A percentile compares a stretch with the other conserved stretches of the same genome.
These are phyloP conservation scores for Umbelopsis sp. DNA, from an alignment of 371 early-diverging fungal genomes.

Conservation along the genomic window DNA sequence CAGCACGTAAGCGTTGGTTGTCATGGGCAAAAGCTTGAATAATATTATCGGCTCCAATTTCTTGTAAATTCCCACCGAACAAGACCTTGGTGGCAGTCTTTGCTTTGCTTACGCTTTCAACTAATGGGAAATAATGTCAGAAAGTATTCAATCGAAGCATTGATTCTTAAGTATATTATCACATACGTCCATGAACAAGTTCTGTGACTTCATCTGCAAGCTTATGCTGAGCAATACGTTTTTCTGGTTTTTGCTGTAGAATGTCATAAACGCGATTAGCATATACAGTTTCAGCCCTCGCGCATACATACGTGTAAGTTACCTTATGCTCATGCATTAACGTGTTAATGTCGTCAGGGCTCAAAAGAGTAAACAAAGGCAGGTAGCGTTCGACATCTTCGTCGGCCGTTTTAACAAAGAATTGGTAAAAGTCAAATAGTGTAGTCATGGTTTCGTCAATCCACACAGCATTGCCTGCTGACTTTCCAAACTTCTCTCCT, in stretches of 20 bases:
- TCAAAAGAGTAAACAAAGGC: conserved; percentile 81
- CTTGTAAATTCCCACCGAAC: conserved; percentile 60
- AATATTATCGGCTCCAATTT: conserved; percentile 60
- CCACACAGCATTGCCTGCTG: conserved; percentile 96
- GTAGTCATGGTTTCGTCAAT: conserved; percentile 80
- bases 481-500: conserved; percentile 97
- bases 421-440: conserved; percentile 92
- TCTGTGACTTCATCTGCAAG: conserved; percentile 89
- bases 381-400: conserved; percentile 77
- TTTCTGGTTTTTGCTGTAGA: conserved; percentile 59
- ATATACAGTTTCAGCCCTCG: not conserved
- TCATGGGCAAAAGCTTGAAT: conserved; percentile 76
- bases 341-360: conserved; percentile 55
- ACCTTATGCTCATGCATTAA: conserved; percentile 70
- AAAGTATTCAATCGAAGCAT: not conserved
- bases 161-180: not conserved
- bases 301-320: conserved; percentile 8
- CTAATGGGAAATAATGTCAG: conserved; percentile 30
- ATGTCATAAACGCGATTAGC: not conserved
- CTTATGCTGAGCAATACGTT: conserved; percentile 70
- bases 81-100: conserved; percentile 71
- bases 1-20: conserved; percentile 49
- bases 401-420: conserved; percentile 86
- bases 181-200: conserved; percentile 84
- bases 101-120: conserved; percentile 62